Evolutionary conservation across 2,329 filamentous ascomycete species (phyloP), one percentile per base, ranked within the genome.

Genomic region (Mycosphaerella arachidis): DNA sequence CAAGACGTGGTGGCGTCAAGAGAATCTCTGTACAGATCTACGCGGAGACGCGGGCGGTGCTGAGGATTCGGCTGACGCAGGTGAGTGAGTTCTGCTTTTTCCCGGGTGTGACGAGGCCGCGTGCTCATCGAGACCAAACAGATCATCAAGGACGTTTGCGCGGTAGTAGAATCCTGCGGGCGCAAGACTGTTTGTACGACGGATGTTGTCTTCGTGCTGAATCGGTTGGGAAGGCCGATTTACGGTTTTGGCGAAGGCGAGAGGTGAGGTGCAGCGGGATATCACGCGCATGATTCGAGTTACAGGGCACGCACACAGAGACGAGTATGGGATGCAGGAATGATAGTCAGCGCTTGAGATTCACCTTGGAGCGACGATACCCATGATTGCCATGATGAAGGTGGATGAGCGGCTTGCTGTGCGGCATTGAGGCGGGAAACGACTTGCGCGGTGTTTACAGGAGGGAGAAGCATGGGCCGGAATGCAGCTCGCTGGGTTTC

Each of bases 1-100:
- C 90, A 1, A 84, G 90, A 6, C 85, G 90, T 6, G 90, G 89
- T 1, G 90, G 90, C 0, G 86, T 93, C 0, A 92, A 92, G 71
- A 79, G 89, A 0, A 91, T 92, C 8, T 87, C 86, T 0, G 81
- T 71, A 0, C 64, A 50, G 0, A 86, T 92, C 2, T 92, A 92
- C 67, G 78, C 85, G 0, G 86, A 89, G 0, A 72, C 81, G 0
- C 78, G 90, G 0, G 18, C 4, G 0, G 83, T 78, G 0, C 55
- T 92, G 1, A 83, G 79, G 24, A 61, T 84, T 67, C 76, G 80
- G 0, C 73, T 92, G 0, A 65, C 75, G 29, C 33, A 37, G 74
- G 86, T 91, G 76, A 87, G 24, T 24, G 24, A 2, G 62, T 89
- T 50, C 46, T 29, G 13, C 24, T 18, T 29, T 29, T 16, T 20